Evolutionary conservation across 495 filamentous ascomycete genomes (phyloP).

Genomic region (Friedmanniomyces simplex): DNA sequence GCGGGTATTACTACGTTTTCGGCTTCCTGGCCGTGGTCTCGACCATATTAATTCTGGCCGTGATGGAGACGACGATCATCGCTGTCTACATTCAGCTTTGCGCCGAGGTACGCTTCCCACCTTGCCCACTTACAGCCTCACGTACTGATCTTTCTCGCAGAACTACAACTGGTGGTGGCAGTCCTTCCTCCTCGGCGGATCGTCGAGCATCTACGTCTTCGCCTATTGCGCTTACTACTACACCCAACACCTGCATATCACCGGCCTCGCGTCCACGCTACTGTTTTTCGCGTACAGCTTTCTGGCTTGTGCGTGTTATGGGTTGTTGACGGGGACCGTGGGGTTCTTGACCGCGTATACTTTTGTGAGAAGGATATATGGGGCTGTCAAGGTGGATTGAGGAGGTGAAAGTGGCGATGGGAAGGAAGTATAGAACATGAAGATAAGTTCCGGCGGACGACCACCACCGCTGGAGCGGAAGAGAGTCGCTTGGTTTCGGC

Average conservation of each 20-base stretch:
- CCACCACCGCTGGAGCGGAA: too few species aligned
- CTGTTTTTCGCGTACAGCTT: conserved; percentile 81
- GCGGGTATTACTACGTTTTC: conserved; percentile 90
- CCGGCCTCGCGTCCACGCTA: conserved; percentile 67
- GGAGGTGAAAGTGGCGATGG: background rate
- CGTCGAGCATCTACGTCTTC: conserved; percentile 77
- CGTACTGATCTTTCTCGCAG: conserved; percentile 30
- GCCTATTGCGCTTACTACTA: conserved; percentile 83
- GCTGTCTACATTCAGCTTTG: conserved; percentile 81
- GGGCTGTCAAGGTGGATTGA: conserved; percentile 42
- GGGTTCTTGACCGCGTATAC: conserved; percentile 82
- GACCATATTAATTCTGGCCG: conserved; percentile 63
- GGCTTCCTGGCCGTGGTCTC: conserved; percentile 75
- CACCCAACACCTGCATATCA: conserved; percentile 68
- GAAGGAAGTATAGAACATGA: background rate
- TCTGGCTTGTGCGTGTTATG: conserved; percentile 76
- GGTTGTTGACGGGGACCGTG: conserved; percentile 73
- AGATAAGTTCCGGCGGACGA: background rate
- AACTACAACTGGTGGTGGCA: conserved; percentile 98
- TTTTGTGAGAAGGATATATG: conserved; percentile 83
- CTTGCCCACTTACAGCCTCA: background rate
- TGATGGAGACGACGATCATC: conserved; percentile 84
- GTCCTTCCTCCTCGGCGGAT: conserved; percentile 73
- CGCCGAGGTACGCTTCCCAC: conserved; percentile 44
- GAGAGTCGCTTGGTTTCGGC: too few species aligned